A percentile compares a stretch with the other conserved stretches of the same genome.
These are phyloP conservation scores for Massariosphaeria phaeospora DNA, from an alignment of 495 filamentous ascomycete genomes.

Conservation along the genomic window DNA sequence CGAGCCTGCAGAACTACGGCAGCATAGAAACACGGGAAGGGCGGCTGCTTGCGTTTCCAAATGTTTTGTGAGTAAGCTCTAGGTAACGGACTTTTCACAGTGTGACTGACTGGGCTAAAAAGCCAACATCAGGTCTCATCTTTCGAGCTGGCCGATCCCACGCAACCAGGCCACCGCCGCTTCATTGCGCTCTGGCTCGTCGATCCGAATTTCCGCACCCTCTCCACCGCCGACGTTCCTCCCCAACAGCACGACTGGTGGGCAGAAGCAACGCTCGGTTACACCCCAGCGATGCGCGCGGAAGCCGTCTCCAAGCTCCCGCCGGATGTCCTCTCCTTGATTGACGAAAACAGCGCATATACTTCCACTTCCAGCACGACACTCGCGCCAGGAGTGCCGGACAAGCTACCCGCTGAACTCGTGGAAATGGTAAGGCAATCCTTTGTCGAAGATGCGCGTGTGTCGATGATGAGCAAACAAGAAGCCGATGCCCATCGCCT, in stretches of 20 bases:
- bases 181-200: slow-evolving; percentile 38
- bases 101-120: background rate
- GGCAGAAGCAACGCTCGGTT: slow-evolving; percentile 14
- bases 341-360: slow-evolving; percentile 7
- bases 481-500: slow-evolving; percentile 46
- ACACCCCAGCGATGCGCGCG: background rate
- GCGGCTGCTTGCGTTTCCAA: slow-evolving; percentile 36
- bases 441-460: slow-evolving; percentile 1
- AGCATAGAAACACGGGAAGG: slow-evolving; percentile 20
- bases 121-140: slow-evolving; percentile 34
- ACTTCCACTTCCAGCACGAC: background rate
- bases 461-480: slow-evolving; percentile 39
- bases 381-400: background rate
- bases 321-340: slow-evolving; percentile 10
- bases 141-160: slow-evolving; percentile 33
- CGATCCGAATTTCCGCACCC: slow-evolving; percentile 31
- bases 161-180: slow-evolving; percentile 35
- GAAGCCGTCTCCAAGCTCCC: slow-evolving; percentile 16
- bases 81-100: background rate
- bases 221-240: slow-evolving; percentile 32
- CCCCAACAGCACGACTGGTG: slow-evolving; percentile 37
- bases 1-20: slow-evolving; percentile 23
- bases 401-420: slow-evolving; percentile 16
- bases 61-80: slow-evolving; percentile 29
- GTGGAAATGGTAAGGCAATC: slow-evolving; percentile 21